Base-by-base conservation (phyloP, 108 stramenopile genomes). In the Discostella stelligeroides region DNA sequence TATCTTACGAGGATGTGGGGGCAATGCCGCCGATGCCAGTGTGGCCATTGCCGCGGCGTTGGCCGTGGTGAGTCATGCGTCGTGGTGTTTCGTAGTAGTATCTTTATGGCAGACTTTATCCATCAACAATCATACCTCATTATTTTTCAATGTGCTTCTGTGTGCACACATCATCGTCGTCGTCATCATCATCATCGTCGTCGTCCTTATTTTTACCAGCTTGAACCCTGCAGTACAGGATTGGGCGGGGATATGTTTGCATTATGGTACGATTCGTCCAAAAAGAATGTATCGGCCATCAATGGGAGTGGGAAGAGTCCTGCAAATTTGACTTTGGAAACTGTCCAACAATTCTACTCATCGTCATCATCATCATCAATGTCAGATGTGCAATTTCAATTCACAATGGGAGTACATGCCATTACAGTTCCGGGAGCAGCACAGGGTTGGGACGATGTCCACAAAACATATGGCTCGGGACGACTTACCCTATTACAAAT, bases 361-460 rank as follows among this genome's bases (percentile, higher is more conserved):
- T 45, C 65, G 25, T 17, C 29, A 39, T 47, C 47, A 29, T 55
- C 54, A 21, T 24, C 51, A 24, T 56, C 55, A 0, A 56, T 37
- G 55, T 29, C 34, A 15, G 47, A 59, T 0, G 54, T 64, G 63
- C 8, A 79, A 27, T 25, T 24, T 0, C 21, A 14, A 25, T 89
- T 85, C 72, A 34, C 50, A 28, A 70, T 59, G 48, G 86, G 90
- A 48, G 75, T 90, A 2, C 89, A 92, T 70, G 75, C 88, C 13
- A 86, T 98, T 4, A 98, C 98, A 29, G 97, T 99, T 14, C 98
- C 98, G 12, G 98, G 98, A 11, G 93, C 98, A 7, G 98, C 97
- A 12, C 79, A 78, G n/a, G 96, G 91, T 5, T 99, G 96, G 90
- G 89, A 88, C 58, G 97, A 97, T 80, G 76, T 85, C 20, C 59